Base-by-base conservation (phyloP, 2,329 filamentous ascomycete genomes). In the Calonectria crousiana region DNA sequence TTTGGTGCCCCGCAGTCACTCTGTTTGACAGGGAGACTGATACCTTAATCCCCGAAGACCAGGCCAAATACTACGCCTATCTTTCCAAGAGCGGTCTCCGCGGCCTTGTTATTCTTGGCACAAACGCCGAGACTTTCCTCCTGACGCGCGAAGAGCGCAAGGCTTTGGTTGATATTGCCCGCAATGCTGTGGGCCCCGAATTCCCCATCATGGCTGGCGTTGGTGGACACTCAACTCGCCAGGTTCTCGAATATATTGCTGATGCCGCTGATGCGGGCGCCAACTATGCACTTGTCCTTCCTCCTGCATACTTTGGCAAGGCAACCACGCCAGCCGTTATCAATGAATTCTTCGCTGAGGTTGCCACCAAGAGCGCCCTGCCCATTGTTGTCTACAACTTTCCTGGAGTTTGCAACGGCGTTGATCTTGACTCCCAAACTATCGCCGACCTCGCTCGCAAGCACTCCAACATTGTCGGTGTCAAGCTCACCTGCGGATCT, bases 181-280 rank as follows among this genome's bases (percentile, higher is more conserved):
- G 95, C 68, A 93, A 94, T 81, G 92, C 91, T 72, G 93, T 97
- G 51, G 96, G 95, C 0, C 94, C 95, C 0, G 93, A 96, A 82
- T 98, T 95, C 84, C 95, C 96, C 34, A 89, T 98, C 76, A 95
- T 97, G 88, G 95, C 67, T 85, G 92, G 92, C 30, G 90, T 92
- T 6, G 89, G 91, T 30, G 92, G 90, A 2, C 92, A 93, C 82
- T 92, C 90, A 9, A 93, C 91, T 8, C 88, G 88, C 74, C 92
- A 94, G 82, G 90, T 91, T 3, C 86, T 92, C 4, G 90, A 93
- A 81, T 89, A 88, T 74, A 88, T 92, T 69, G 78, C 80, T n/a
- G 92, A 93, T 79, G 92, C 92, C 2, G 86, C 87, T 14, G 86
- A 86, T 0, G 92, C 91, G 0, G 92, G 92, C 13, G 91, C 91